Evolutionary conservation across 169 alveolate genomes (phyloP).

Genomic region (Eimeria tenella): DNA sequence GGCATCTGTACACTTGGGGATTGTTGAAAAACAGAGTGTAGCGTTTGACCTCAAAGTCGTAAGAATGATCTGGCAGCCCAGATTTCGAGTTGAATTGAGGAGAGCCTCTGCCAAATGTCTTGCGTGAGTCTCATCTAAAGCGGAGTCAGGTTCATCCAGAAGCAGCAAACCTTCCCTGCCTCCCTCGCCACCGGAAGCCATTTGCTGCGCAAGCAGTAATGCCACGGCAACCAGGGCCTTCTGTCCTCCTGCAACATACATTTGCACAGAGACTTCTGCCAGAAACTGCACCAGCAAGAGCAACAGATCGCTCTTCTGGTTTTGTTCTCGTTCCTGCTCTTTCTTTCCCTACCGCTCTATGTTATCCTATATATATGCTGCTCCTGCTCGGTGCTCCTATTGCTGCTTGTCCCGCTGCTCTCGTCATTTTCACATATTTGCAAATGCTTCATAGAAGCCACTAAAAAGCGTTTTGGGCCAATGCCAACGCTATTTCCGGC

Average conservation of each 20-base stretch:
- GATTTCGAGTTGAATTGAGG: neutral
- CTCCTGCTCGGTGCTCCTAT: no score
- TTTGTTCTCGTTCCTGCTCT: no score
- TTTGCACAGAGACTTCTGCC: neutral
- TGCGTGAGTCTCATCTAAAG: slow-evolving; percentile 36
- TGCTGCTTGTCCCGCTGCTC: neutral
- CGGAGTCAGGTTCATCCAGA: slow-evolving; percentile 41
- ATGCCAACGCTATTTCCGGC: neutral
- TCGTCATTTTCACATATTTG: neutral
- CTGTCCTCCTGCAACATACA: slow-evolving; percentile 28
- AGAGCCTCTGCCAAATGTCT: slow-evolving; percentile 13
- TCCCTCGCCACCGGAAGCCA: neutral
- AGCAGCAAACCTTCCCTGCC: slow-evolving; percentile 22
- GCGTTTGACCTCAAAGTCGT: slow-evolving; percentile 30
- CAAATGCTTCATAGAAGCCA: neutral
- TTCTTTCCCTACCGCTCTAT: no score
- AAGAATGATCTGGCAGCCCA: slow-evolving; percentile 26
- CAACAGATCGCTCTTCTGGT: neutral
- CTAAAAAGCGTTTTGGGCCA: neutral
- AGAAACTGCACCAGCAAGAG: neutral
- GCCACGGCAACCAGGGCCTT: slow-evolving; percentile 57
- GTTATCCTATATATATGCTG: no score
- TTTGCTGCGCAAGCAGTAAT: slow-evolving; percentile 35
- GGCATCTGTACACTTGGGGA: neutral
- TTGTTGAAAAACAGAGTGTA: neutral